Evolutionary conservation across 2,329 filamentous ascomycete species (phyloP).

Genomic region (Neoascochyta sp.): DNA sequence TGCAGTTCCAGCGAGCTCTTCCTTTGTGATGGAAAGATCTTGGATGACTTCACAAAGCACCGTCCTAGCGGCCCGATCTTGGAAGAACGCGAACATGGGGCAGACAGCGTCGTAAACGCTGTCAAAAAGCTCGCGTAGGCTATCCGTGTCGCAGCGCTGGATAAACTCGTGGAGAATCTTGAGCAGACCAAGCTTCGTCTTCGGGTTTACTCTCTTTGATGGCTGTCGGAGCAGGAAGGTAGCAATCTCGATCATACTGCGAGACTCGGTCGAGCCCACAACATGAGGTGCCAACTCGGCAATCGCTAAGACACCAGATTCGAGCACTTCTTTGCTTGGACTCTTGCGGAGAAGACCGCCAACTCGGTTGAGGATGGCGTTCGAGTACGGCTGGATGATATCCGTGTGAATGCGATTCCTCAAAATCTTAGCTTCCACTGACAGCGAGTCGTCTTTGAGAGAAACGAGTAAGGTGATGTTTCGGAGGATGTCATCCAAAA

Average conservation of each 20-base stretch:
- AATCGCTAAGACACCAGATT: conserved; percentile 73
- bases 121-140: conserved; percentile 56
- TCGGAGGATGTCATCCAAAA: conserved; percentile 70
- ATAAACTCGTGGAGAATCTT: conserved; percentile 79
- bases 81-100: conserved; percentile 86
- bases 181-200: conserved; percentile 76
- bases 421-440: conserved; percentile 54
- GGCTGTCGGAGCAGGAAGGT: conserved; percentile 81
- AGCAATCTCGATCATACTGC: conserved; percentile 74
- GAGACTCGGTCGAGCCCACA: conserved; percentile 55
- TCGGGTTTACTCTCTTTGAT: conserved; percentile 75
- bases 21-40: conserved; percentile 64
- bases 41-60: conserved; percentile 69
- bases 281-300: conserved; percentile 59
- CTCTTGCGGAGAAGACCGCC: conserved; percentile 54
- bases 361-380: conserved; percentile 57
- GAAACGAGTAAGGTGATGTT: conserved; percentile 21
- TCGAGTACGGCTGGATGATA: conserved; percentile 63
- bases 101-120: conserved; percentile 71
- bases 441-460: conserved; percentile 5
- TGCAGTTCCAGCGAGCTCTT: conserved; percentile 60
- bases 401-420: conserved; percentile 37
- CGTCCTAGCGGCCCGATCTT: conserved; percentile 71
- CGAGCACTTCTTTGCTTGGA: conserved; percentile 69
- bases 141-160: conserved; percentile 57